Evolutionary conservation across 2,329 filamentous ascomycete species (phyloP).

Genomic region (Cytospora chrysosperma): DNA sequence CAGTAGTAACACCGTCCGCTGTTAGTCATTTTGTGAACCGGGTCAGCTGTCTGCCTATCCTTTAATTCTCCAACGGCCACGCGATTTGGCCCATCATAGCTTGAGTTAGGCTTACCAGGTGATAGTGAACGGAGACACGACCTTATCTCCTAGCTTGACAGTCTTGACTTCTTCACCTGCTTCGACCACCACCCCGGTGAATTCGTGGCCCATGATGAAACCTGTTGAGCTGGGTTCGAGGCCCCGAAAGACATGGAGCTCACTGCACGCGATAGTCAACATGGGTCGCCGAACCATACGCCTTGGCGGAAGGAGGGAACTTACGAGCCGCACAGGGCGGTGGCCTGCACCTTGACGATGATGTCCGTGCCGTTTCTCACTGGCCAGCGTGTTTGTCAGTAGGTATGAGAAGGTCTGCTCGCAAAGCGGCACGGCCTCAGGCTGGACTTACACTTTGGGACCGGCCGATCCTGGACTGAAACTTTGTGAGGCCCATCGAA

Average conservation of each 20-base stretch:
- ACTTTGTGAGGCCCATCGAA: slow-evolving; percentile 78
- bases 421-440: background rate
- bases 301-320: slow-evolving; percentile 32
- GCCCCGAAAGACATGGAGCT: slow-evolving; percentile 84
- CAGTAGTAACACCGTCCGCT: slow-evolving; percentile 83
- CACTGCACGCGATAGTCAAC: slow-evolving; percentile 46
- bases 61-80: background rate
- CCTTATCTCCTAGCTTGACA: slow-evolving; percentile 70
- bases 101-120: slow-evolving; percentile 59
- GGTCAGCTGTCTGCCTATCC: background rate
- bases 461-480: slow-evolving; percentile 73
- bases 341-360: slow-evolving; percentile 78
- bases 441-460: slow-evolving; percentile 59
- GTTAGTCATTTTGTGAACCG: background rate
- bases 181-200: slow-evolving; percentile 73
- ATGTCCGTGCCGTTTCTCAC: slow-evolving; percentile 71
- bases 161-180: slow-evolving; percentile 66
- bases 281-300: background rate
- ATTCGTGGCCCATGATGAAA: slow-evolving; percentile 79
- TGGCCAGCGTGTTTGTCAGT: slow-evolving; percentile 30
- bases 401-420: slow-evolving; percentile 21
- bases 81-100: background rate
- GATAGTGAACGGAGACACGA: slow-evolving; percentile 81
- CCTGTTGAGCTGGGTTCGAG: slow-evolving; percentile 67
- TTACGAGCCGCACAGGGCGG: slow-evolving; percentile 85